These are phyloP conservation scores for Panicum virgatum DNA, from an alignment of 202 grass and related monocot species.

Conservation along the genomic window DNA sequence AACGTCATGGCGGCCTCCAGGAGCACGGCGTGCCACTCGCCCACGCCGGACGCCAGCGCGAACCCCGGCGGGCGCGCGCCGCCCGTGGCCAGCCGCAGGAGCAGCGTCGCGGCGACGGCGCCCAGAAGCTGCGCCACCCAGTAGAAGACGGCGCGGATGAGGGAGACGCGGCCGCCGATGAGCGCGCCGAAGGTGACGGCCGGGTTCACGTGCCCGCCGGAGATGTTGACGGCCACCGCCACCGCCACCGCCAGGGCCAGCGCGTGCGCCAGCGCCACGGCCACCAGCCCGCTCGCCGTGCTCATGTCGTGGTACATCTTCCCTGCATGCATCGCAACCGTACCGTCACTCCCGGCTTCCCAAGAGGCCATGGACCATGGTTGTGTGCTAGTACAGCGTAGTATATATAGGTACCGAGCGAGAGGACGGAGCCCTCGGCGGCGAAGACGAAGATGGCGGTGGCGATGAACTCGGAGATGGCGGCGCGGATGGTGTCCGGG, in stretches of 20 bases:
- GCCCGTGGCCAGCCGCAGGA: conserved; percentile 72
- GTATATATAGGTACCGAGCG: conserved; percentile 51
- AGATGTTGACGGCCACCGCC: conserved; percentile 71
- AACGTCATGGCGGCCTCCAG: conserved; percentile 87
- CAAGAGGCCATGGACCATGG: too few relatives aligned
- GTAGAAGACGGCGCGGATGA: conserved; percentile 66
- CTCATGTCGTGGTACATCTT: conserved; percentile 77
- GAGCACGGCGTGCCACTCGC: conserved; percentile 75
- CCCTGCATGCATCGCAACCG: conserved; percentile 39
- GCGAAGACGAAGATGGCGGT: conserved; percentile 96
- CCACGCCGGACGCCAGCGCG: conserved; percentile 61
- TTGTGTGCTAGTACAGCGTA: too few relatives aligned
- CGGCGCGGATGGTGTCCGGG: conserved; percentile 77
- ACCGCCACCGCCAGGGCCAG: conserved; percentile 63
- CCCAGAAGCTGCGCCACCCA: conserved; percentile 89
- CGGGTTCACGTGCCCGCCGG: conserved; percentile 87
- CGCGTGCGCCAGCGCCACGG: conserved; percentile 72
- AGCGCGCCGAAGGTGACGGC: conserved; percentile 84
- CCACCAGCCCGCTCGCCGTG: conserved; percentile 64
- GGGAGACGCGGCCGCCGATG: conserved; percentile 63
- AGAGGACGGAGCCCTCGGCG: conserved; percentile 87
- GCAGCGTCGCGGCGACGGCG: conserved; percentile 59
- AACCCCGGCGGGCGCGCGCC: conserved; percentile 72
- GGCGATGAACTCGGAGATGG: conserved; percentile 80
- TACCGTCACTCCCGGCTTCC: too few relatives aligned